Evolutionary conservation across 148 eudicot genomes (phyloP).

Genomic region (Rheum nobile): DNA sequence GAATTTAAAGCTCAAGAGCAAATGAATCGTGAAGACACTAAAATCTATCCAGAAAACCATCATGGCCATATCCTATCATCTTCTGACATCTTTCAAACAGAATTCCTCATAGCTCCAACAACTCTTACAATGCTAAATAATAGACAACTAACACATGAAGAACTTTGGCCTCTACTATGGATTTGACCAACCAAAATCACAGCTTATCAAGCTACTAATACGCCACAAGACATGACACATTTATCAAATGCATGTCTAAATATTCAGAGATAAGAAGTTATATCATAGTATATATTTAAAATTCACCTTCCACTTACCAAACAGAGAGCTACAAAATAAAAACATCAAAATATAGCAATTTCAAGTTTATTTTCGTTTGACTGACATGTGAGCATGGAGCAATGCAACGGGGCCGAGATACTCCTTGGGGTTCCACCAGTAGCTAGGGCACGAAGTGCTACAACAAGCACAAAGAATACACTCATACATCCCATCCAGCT

Average conservation of each 20-base stretch:
- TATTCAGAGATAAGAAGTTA: background rate
- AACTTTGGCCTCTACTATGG: background rate
- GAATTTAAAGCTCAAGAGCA: background rate
- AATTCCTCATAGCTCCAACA: background rate
- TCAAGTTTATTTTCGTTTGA: background rate
- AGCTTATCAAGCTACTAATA: no score
- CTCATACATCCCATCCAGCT: slow-evolving; percentile 98
- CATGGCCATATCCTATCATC: background rate
- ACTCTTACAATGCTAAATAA: no score
- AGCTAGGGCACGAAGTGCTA: slow-evolving; percentile 93
- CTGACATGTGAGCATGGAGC: slow-evolving; percentile 81
- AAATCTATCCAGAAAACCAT: background rate
- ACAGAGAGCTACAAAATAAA: background rate
- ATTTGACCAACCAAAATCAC: background rate
- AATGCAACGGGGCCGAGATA: slow-evolving; percentile 95
- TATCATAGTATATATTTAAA: background rate
- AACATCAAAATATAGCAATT: background rate
- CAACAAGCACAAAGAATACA: slow-evolving; percentile 95
- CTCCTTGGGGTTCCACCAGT: slow-evolving; percentile 98
- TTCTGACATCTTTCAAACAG: background rate
- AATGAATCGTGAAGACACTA: background rate
- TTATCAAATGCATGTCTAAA: background rate
- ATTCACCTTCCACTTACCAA: background rate
- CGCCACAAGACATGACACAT: background rate
- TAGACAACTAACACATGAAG: background rate